Evolutionary conservation across 108 stramenopile genomes (phyloP).

Genomic region (Nitzschia sp.): DNA sequence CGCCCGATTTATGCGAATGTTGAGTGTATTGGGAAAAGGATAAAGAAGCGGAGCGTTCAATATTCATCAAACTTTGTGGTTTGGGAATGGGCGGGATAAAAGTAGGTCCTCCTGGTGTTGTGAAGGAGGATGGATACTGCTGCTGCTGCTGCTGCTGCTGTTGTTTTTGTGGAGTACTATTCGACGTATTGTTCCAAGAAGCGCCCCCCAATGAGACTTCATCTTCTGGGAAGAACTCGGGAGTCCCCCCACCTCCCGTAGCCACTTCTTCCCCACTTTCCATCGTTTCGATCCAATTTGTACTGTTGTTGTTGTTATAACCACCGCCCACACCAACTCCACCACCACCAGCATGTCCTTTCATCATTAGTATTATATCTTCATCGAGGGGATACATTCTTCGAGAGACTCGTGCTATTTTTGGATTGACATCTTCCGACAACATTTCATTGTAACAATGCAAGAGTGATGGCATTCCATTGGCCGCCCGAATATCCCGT

Average conservation of each 20-base stretch:
- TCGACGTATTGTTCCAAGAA: background rate
- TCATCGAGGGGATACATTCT: conserved; percentile 5
- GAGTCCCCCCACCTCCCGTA: background rate
- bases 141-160: no score
- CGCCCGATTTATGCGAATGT: background rate
- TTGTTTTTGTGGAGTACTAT: no score
- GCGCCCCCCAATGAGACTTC: background rate
- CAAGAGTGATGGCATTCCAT: conserved; percentile 49
- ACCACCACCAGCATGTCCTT: background rate
- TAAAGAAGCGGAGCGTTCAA: background rate
- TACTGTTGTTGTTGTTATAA: no score
- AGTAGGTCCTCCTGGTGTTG: background rate
- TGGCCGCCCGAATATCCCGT: conserved; percentile 29
- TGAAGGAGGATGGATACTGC: background rate
- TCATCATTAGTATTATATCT: no score
- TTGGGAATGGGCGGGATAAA: background rate
- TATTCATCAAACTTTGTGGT: background rate
- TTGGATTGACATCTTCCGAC: conserved; percentile 36
- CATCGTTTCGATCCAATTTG: background rate
- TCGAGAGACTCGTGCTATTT: conserved; percentile 6
- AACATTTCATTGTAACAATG: conserved; percentile 60
- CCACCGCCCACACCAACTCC: background rate
- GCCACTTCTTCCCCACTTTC: background rate
- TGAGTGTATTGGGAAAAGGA: no score
- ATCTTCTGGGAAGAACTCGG: background rate